These are phyloP conservation scores for Ehretia macrophylla DNA, from an alignment of 257 asterid genomes.

Conservation along the genomic window DNA sequence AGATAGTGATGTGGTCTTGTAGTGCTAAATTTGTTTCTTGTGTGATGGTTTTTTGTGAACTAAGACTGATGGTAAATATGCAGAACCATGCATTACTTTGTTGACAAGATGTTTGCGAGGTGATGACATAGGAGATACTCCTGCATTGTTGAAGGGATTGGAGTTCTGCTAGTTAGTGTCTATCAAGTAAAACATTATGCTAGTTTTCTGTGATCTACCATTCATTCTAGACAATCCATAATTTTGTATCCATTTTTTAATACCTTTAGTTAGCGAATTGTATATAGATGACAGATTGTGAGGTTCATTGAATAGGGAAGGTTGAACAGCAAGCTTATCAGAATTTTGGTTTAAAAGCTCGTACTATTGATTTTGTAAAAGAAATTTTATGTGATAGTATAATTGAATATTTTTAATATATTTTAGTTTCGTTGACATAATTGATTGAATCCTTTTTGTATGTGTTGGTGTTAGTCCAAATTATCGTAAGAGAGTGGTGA, in stretches of 20 bases:
- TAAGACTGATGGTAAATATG: constrained; percentile 25
- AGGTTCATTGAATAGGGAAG: constrained; percentile 23
- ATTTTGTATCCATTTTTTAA: not conserved
- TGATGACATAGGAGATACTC: constrained; percentile 20
- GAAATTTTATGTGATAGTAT: no score
- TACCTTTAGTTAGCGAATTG: constrained; percentile 35
- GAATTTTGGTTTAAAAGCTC: no score
- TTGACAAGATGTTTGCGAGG: constrained; percentile 23
- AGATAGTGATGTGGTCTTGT: constrained; percentile 31
- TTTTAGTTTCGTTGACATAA: no score
- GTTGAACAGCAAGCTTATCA: constrained; percentile 14
- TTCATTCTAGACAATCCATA: not conserved
- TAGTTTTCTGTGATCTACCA: not conserved
- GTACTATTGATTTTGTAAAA: no score
- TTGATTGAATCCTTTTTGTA: no score
- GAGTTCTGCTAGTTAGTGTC: constrained; percentile 22
- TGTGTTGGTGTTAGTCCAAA: no score
- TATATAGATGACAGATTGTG: constrained; percentile 22
- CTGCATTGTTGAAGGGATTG: constrained; percentile 22
- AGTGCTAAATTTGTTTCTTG: constrained; percentile 28
- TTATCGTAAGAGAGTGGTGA: no score
- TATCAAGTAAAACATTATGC: constrained; percentile 15
- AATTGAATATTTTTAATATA: no score
- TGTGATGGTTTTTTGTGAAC: constrained; percentile 31
- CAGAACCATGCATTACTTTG: constrained; percentile 25